Percentiles rank a stretch among this genome's conserved stretches.
phyloP scores from a whole-genome alignment of 2,329 filamentous ascomycete species.

The Zymoseptoria pseudotritici region DNA sequence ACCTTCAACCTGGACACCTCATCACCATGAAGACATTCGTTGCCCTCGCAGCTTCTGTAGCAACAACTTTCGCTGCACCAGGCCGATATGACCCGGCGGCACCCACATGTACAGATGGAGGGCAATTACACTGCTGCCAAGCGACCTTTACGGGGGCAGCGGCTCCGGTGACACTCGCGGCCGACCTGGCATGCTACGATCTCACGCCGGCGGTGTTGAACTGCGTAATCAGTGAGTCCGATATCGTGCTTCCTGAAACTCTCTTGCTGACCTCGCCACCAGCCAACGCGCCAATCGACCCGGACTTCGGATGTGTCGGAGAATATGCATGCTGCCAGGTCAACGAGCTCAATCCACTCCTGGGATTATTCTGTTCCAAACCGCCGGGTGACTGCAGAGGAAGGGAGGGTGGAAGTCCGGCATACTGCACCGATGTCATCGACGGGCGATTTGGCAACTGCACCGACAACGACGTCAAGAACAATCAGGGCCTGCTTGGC shows the following conservation, averaged over 20 bases:
- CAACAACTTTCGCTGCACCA: background rate
- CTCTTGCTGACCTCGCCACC: background rate
- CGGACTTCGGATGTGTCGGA: slow-evolving; percentile 7
- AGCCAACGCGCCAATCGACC: slow-evolving; percentile 6
- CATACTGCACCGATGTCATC: background rate
- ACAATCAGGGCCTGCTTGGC: background rate
- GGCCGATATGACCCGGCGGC: background rate
- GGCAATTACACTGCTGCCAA: slow-evolving; percentile 15
- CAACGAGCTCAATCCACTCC: slow-evolving; percentile 8
- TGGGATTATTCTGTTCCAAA: slow-evolving; percentile 14
- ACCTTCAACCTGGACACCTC: too few relatives aligned
- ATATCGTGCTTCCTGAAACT: background rate
- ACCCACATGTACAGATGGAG: slow-evolving; percentile 11
- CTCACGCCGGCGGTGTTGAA: slow-evolving; percentile 14
- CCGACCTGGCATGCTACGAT: slow-evolving; percentile 14
- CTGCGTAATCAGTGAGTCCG: slow-evolving; percentile 11
- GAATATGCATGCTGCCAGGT: slow-evolving; percentile 14
- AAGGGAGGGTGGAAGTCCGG: slow-evolving; percentile 1
- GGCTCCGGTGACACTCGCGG: slow-evolving; percentile 4
- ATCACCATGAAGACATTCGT: background rate
- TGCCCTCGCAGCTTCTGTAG: background rate
- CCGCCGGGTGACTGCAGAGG: slow-evolving; percentile 12
- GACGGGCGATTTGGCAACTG: background rate
- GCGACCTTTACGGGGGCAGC: slow-evolving; percentile 6
- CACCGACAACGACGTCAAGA: background rate